Evolutionary conservation across 192 early-diverging fungal genomes (phyloP).

Genomic region (Entomortierella lignicola): DNA sequence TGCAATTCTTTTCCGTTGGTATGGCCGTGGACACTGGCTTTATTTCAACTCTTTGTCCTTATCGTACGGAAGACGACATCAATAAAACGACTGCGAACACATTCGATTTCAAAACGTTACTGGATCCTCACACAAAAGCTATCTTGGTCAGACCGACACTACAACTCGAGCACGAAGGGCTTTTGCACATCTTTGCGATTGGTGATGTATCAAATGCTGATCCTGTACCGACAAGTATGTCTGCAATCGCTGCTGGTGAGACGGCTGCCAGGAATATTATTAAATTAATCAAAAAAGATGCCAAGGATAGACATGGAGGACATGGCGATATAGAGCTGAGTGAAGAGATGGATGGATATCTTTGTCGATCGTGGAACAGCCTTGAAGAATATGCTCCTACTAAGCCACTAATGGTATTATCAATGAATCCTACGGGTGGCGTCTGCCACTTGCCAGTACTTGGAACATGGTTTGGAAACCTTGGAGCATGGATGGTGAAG

Average conservation of each 20-base stretch:
- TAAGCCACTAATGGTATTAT: constrained; percentile 30
- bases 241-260: constrained; percentile 29
- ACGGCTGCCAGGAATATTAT: constrained; percentile 32
- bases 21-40: constrained; percentile 21
- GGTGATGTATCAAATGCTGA: constrained; percentile 75
- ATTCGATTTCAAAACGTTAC: constrained; percentile 7
- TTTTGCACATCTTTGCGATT: constrained; percentile 77
- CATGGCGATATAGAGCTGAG: neutral
- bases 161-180: constrained; percentile 68
- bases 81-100: constrained; percentile 64
- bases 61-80: constrained; percentile 68
- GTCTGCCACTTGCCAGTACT: constrained; percentile 37
- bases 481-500: constrained; percentile 34
- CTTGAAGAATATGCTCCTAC: constrained; percentile 30
- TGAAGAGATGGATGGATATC: constrained; percentile 1
- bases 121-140: constrained; percentile 66
- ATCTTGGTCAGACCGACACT: constrained; percentile 75
- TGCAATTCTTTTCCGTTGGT: constrained; percentile 44
- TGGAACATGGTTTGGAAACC: constrained; percentile 28
- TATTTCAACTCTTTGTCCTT: constrained; percentile 59
- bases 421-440: constrained; percentile 45
- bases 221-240: constrained; percentile 50
- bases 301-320: neutral
- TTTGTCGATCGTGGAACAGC: constrained; percentile 19
- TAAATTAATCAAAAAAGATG: constrained; percentile 21